Evolutionary conservation across 2,329 filamentous ascomycete genomes (phyloP), one percentile per base, ranked within the genome.

Genomic region (Xylariaceae sp.): DNA sequence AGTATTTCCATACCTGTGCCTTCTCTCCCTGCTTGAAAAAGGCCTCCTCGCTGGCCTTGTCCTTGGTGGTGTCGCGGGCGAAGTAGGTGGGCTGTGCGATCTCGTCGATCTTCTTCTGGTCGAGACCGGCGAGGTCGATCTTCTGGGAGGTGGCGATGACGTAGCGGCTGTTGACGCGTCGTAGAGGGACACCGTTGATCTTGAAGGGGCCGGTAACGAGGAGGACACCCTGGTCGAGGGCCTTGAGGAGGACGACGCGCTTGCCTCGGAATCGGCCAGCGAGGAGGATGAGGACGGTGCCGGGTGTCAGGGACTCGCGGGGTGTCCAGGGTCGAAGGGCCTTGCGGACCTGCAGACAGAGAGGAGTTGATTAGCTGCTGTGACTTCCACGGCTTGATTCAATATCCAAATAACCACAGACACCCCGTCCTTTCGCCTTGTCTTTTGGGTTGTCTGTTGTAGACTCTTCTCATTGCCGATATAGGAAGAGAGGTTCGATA

Each of bases 11-110:
- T 82, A 95, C 90, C 89, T 95, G 82, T 70, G 88, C 80, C 85
- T 95, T 95, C 85, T 96, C 91, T 74, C 91, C 82, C 82, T 96
- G 90, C 84, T 93, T 91, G 86, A 97, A 96, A 85, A 98, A 98
- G 72, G 91, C 88, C 72, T 96, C 92, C 83, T 98, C 92, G 66
- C 85, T 84, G 65, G 88, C 86, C 87, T 96, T 95, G 80, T 95
- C 89, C 76, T 90, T 83, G 66, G 79, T 71, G 85, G 95, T 95
- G 74, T 97, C 93, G 70, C 86, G 86, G 68, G 88, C 86, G 81
- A 98, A 98, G 87, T 98, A 98, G 75, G 88, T 88, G 66, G 72
- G 80, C 68, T 82, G 75, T 58, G 82, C 77, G 63, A 85, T 69
- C 75, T 88, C 83, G 67, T 86, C 82, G 61, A 93, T 83, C 86